Conservation (phyloP, 2,329 filamentous ascomycete genomes). For the Pleochaeta shiraiana region DNA sequence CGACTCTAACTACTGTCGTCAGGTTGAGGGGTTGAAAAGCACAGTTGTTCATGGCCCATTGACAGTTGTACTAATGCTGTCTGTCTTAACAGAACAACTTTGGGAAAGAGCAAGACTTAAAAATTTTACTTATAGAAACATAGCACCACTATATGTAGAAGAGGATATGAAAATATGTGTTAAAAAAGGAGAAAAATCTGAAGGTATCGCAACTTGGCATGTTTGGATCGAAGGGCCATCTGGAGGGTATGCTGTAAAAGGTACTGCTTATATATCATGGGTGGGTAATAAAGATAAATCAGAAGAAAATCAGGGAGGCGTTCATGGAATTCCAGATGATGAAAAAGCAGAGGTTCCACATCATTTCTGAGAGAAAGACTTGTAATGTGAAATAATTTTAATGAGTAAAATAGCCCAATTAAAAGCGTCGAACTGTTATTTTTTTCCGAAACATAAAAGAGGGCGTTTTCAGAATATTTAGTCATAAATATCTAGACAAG, state of each 20-base stretch:
- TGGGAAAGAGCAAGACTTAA: conserved; percentile 23
- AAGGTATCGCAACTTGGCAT: conserved; percentile 24
- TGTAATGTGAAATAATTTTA: no score
- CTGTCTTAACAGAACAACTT: conserved; percentile 33
- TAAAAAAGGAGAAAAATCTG: conserved; percentile 16
- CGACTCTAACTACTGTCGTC: conserved; percentile 45
- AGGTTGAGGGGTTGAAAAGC: conserved; percentile 51
- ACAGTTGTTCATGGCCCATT: conserved; percentile 78
- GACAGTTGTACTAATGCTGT: conserved; percentile 53
- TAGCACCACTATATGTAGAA: conserved; percentile 57
- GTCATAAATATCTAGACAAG: no score
- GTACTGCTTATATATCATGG: conserved; percentile 19
- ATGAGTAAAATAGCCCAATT: no score
- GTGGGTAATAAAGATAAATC: background rate
- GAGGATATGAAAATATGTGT: conserved; percentile 52
- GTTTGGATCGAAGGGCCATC: conserved; percentile 42
- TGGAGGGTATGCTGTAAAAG: conserved; percentile 42
- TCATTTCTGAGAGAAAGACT: no score
- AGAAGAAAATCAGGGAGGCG: no score
- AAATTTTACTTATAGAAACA: conserved; percentile 55
- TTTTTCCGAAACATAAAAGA: no score
- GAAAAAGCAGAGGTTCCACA: no score
- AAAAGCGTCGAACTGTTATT: no score
- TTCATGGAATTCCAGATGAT: no score
- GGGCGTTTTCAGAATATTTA: no score